Evolutionary conservation across 306 rosid genomes (phyloP).

Genomic region (Carpinus viminea): DNA sequence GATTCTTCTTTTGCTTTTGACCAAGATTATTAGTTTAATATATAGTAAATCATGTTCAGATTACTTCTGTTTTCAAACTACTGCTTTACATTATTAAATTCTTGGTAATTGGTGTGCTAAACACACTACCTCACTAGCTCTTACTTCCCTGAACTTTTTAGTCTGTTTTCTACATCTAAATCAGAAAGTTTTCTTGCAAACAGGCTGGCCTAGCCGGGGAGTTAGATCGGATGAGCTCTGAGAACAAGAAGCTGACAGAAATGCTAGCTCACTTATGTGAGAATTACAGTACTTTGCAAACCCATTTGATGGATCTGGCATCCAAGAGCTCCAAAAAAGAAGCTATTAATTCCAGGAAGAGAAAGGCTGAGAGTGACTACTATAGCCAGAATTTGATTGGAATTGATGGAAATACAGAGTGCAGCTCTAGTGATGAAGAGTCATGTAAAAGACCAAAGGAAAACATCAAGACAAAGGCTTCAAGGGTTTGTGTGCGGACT

Average conservation of each 20-base stretch:
- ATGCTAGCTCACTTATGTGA: constrained; percentile 42
- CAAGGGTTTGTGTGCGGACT: constrained; percentile 55
- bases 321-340: constrained; percentile 28
- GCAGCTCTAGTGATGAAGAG: constrained; percentile 53
- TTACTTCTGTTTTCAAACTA: neutral
- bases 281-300: constrained; percentile 44
- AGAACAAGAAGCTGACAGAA: constrained; percentile 61
- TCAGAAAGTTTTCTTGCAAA: neutral
- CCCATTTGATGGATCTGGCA: constrained; percentile 41
- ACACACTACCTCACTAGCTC: no score
- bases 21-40: no score
- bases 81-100: neutral
- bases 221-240: constrained; percentile 49
- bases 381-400: constrained; percentile 6
- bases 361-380: constrained; percentile 44
- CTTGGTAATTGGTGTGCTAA: neutral
- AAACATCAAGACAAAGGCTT: constrained; percentile 43
- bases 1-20: no score
- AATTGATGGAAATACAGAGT: constrained; percentile 32
- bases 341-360: constrained; percentile 34
- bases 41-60: neutral
- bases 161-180: neutral
- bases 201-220: constrained; percentile 47
- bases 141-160: neutral
- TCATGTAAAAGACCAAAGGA: constrained; percentile 44